Evolutionary conservation across 345 rosid species (phyloP), one percentile per base, ranked within the genome.

Genomic region (Lepidium sativum): DNA sequence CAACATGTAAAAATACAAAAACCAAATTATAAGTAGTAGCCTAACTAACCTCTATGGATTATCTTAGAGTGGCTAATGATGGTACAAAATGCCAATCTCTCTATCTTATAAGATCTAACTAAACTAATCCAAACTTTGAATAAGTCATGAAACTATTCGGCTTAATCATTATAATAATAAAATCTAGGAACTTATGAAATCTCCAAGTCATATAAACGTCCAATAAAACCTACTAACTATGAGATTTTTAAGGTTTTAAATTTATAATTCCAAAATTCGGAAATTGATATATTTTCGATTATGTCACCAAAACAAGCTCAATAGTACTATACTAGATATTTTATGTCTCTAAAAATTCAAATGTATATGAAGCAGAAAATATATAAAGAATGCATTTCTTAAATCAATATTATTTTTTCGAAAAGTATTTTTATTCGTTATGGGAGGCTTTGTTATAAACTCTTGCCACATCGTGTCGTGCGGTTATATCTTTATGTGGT

Each of bases 31-130:
- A 18, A 9, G 11, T 64, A 18, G 6, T 14, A 15, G 16, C 49
- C 41, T 55, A 21, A 21, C 65, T 70, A 57, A 57, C 18, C 65
- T 49, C 16, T 55, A 47, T 54, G 32, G 55, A 31, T 21, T 31
- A 47, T 39, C 67, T 4, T 49, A 64, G 65, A 64, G 11, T 47
- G 60, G 54, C 33, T 66, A 57, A 57, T 50, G 60, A 72, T 50
- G 1, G 2, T 49, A 57, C 60, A 72, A 71, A 72, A 57, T 57
- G 71, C 54, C 71, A 72, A 64, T 62, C 27, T 54, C 23, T 9
- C 23, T 45, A 45, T 45, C 51, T 45, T 45, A 18, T 20, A 20
- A 55, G 27, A 18, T 20, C 18, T 31, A 32, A 60, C 45, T 21
- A 50, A 43, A 9, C 10, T 44, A 34, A 16, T 70, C 4, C 9